Conservation (phyloP, 1,284 basidiomycete genomes). For the Earliella scabrosa region DNA sequence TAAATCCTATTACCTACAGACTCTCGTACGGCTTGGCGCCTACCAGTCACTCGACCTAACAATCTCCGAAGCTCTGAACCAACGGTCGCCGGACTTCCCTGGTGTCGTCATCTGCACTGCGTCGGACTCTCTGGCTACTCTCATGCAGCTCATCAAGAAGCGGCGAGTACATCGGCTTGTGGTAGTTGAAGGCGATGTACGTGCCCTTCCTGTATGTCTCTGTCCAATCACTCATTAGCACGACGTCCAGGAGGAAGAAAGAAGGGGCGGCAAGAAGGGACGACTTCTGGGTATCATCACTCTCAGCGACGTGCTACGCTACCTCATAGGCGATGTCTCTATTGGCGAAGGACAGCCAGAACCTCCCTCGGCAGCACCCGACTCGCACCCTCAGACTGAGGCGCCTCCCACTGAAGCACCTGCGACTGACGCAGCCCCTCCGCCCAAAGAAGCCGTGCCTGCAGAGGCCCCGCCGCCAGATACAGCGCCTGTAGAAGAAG, state of each 20-base stretch:
- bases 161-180: constrained; percentile 93
- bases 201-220: constrained; percentile 21
- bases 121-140: constrained; percentile 90
- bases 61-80: constrained; percentile 92
- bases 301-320: constrained; percentile 88
- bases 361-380: not conserved
- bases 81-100: constrained; percentile 91
- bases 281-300: constrained; percentile 89
- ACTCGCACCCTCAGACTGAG: no score
- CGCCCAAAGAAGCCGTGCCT: not conserved
- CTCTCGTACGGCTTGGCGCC: constrained; percentile 91
- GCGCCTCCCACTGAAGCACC: constrained; percentile 2
- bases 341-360: constrained; percentile 44
- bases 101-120: constrained; percentile 97
- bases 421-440: not conserved
- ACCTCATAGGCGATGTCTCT: constrained; percentile 74
- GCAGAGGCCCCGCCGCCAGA: constrained; percentile 1
- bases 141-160: constrained; percentile 92
- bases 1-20: constrained; percentile 51
- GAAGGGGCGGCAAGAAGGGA: constrained; percentile 79
- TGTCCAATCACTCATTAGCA: constrained; percentile 13
- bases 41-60: constrained; percentile 95
- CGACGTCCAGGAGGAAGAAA: constrained; percentile 70
- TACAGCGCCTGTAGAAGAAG: constrained; percentile 6
- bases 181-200: constrained; percentile 86